These are phyloP conservation scores for Ceratocystis colombiana DNA, from an alignment of 2,329 filamentous ascomycete genomes.

Conservation along the genomic window DNA sequence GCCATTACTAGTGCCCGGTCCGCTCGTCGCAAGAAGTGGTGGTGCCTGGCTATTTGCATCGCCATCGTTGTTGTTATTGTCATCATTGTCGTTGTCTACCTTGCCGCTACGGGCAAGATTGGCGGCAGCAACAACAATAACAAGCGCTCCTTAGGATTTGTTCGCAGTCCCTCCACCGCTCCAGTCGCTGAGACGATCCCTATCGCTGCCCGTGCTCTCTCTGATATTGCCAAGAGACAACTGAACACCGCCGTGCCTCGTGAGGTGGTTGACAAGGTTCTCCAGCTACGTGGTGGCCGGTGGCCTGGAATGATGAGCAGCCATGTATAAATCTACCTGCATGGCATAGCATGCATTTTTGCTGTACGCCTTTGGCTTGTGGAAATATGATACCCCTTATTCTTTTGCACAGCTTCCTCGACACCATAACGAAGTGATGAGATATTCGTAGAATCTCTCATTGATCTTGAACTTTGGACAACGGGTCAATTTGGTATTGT, in stretches of 20 bases:
- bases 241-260: constrained; percentile 2
- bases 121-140: constrained; percentile 30
- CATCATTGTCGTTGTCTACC: constrained; percentile 42
- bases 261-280: constrained; percentile 16
- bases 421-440: background rate
- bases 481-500: too few species aligned
- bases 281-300: constrained; percentile 18
- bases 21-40: constrained; percentile 92
- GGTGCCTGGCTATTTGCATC: constrained; percentile 67
- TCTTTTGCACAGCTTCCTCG: background rate
- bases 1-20: constrained; percentile 72
- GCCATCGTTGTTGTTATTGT: constrained; percentile 45
- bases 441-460: background rate
- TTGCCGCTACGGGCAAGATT: constrained; percentile 30
- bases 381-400: constrained; percentile 7
- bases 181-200: constrained; percentile 17
- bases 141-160: constrained; percentile 28
- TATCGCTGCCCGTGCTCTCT: constrained; percentile 4
- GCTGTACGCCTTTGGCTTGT: background rate
- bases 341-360: background rate
- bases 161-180: constrained; percentile 14
- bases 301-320: constrained; percentile 16
- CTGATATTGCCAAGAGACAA: constrained; percentile 19
- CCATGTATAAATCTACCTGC: background rate
- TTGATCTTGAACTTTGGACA: background rate